Evolutionary conservation across 805 yeast genomes (phyloP).

Genomic region (Metschnikowia matae): DNA sequence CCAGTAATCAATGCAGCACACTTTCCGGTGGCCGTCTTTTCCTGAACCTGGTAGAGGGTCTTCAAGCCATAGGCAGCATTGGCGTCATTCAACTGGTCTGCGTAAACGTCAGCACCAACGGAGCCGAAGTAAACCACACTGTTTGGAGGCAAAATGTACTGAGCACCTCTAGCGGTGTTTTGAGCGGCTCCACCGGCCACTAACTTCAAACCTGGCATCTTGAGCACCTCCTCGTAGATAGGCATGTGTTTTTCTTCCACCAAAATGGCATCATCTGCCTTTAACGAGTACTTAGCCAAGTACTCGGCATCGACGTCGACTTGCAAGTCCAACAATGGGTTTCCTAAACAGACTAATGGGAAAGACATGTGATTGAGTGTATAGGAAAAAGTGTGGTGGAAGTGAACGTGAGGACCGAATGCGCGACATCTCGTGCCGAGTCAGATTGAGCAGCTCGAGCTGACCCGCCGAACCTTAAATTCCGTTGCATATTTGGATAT

Average conservation of each 20-base stretch:
- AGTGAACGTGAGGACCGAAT: neutral
- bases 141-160: slow-evolving; percentile 74
- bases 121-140: slow-evolving; percentile 94
- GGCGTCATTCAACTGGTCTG: slow-evolving; percentile 76
- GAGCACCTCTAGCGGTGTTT: slow-evolving; percentile 98
- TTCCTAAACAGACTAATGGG: slow-evolving; percentile 81
- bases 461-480: neutral
- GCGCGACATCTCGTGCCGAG: slow-evolving; percentile 1
- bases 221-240: slow-evolving; percentile 75
- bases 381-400: neutral
- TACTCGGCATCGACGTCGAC: slow-evolving; percentile 64
- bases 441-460: too few species aligned
- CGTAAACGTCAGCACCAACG: slow-evolving; percentile 88
- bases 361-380: slow-evolving; percentile 43
- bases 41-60: slow-evolving; percentile 80
- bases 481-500: neutral
- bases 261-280: slow-evolving; percentile 91
- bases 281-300: slow-evolving; percentile 75
- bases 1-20: slow-evolving; percentile 95
- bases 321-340: slow-evolving; percentile 87
- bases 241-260: slow-evolving; percentile 81
- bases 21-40: slow-evolving; percentile 82
- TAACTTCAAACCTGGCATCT: slow-evolving; percentile 54
- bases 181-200: slow-evolving; percentile 99
- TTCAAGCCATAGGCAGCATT: slow-evolving; percentile 84